Conservation (phyloP, 2,329 filamentous ascomycete species). For the Diaporthe ilicicola region DNA sequence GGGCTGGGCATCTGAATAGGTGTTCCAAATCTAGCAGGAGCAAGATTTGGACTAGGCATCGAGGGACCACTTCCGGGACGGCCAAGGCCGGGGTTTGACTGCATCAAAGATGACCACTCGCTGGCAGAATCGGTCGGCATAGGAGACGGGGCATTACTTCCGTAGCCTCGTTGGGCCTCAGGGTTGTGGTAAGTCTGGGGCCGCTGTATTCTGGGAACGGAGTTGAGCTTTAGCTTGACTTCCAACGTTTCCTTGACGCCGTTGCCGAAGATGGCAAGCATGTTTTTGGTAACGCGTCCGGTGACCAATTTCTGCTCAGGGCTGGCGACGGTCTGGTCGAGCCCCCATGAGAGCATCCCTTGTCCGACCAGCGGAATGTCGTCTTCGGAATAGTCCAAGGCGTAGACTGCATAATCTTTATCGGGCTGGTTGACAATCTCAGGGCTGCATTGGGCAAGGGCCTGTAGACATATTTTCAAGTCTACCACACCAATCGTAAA, state of each 20-base stretch:
- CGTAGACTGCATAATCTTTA: constrained; percentile 95
- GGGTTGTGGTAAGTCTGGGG: constrained; percentile 36
- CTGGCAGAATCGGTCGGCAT: constrained; percentile 67
- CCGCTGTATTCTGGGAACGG: constrained; percentile 68
- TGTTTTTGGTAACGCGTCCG: constrained; percentile 87
- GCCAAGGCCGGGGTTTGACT: constrained; percentile 68
- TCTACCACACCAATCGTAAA: constrained; percentile 88
- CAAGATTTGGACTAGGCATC: constrained; percentile 46
- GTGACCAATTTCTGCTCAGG: constrained; percentile 79
- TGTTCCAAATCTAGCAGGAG: constrained; percentile 36
- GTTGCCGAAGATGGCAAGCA: constrained; percentile 83
- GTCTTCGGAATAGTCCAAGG: constrained; percentile 94
- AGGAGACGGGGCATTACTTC: constrained; percentile 40
- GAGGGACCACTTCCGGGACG: constrained; percentile 47
- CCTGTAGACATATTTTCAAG: constrained; percentile 84
- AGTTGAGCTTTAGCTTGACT: constrained; percentile 87
- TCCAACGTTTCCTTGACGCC: constrained; percentile 89
- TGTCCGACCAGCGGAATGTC: constrained; percentile 94
- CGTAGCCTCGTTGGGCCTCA: constrained; percentile 30
- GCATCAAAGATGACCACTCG: constrained; percentile 82
- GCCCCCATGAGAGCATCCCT: constrained; percentile 88
- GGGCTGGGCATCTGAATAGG: constrained; percentile 30
- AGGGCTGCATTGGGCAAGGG: constrained; percentile 80
- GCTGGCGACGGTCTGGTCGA: constrained; percentile 64
- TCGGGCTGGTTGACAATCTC: constrained; percentile 79